Conservation (phyloP, 768 basidiomycete genomes). For the Boletus vermiculosoides region DNA sequence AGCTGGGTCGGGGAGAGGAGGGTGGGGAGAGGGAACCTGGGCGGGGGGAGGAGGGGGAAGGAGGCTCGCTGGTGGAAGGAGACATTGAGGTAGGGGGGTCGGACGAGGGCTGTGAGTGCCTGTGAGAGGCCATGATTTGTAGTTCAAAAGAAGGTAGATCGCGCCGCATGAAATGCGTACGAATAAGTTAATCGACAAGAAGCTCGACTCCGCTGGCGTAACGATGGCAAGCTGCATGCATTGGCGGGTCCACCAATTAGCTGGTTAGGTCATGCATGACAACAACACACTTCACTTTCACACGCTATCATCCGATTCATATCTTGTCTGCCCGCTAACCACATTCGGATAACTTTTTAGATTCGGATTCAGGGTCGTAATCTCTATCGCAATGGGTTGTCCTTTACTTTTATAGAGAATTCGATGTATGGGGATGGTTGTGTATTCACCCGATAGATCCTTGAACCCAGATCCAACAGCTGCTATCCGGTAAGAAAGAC, state of each 20-base stretch:
- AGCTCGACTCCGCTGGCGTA: too few relatives aligned
- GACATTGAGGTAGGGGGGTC: background rate
- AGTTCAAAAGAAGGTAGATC: slow-evolving; percentile 5
- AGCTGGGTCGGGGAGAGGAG: background rate
- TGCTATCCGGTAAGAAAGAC: too few relatives aligned
- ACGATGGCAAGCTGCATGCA: background rate
- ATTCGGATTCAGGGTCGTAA: too few relatives aligned
- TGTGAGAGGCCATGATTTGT: slow-evolving; percentile 3
- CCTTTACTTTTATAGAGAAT: too few relatives aligned
- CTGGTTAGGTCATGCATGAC: background rate
- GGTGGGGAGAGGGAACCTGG: background rate
- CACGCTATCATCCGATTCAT: background rate
- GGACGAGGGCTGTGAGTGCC: background rate
- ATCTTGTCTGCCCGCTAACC: too few relatives aligned
- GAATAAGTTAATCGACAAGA: background rate
- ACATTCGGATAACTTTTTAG: too few relatives aligned
- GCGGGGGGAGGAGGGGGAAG: background rate
- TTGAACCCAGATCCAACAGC: too few relatives aligned
- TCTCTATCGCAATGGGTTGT: too few relatives aligned
- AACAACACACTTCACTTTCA: background rate
- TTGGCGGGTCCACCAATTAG: too few relatives aligned
- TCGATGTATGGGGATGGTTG: too few relatives aligned
- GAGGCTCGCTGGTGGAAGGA: background rate
- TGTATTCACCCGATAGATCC: too few relatives aligned
- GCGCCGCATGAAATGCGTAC: slow-evolving; percentile 1